Conservation (phyloP, 176 grass and related monocot species). For the Aegilops umbellulata region DNA sequence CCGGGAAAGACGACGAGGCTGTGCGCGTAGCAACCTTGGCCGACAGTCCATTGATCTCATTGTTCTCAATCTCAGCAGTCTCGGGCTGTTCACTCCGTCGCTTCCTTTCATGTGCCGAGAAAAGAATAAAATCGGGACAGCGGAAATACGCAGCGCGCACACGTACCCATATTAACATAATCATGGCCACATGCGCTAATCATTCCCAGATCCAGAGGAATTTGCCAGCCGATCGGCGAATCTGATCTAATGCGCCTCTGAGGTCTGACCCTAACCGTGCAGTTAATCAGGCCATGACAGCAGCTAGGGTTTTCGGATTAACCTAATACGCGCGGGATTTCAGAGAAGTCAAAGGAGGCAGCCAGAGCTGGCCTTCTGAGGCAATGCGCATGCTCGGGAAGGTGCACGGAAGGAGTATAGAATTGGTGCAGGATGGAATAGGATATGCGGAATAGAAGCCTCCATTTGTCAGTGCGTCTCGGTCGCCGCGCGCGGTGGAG, state of each 20-base stretch:
- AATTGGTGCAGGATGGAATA: background rate
- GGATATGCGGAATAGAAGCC: conserved; percentile 35
- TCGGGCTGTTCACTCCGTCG: conserved; percentile 8
- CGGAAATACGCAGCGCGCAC: background rate
- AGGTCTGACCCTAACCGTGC: background rate
- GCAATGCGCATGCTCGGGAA: conserved; percentile 32
- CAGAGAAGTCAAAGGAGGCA: conserved; percentile 39
- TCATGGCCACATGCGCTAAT: conserved; percentile 49
- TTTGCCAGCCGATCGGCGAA: conserved; percentile 33
- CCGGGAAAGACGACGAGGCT: background rate
- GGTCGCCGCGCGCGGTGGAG: background rate
- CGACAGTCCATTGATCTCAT: conserved; percentile 1
- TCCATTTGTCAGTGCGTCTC: conserved; percentile 36
- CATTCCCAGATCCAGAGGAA: conserved; percentile 55
- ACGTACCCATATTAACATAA: conserved; percentile 19
- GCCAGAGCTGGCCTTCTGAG: background rate
- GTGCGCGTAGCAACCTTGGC: conserved; percentile 10
- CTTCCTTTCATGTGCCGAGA: conserved; percentile 17
- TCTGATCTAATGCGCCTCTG: background rate
- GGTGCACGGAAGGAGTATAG: conserved; percentile 19
- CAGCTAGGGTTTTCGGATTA: background rate
- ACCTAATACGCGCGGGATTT: background rate
- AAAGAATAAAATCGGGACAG: background rate
- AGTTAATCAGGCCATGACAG: conserved; percentile 4
- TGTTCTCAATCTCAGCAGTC: background rate